These are phyloP conservation scores for Neonectria hederae DNA, from an alignment of 2,329 filamentous ascomycete genomes.

Conservation along the genomic window DNA sequence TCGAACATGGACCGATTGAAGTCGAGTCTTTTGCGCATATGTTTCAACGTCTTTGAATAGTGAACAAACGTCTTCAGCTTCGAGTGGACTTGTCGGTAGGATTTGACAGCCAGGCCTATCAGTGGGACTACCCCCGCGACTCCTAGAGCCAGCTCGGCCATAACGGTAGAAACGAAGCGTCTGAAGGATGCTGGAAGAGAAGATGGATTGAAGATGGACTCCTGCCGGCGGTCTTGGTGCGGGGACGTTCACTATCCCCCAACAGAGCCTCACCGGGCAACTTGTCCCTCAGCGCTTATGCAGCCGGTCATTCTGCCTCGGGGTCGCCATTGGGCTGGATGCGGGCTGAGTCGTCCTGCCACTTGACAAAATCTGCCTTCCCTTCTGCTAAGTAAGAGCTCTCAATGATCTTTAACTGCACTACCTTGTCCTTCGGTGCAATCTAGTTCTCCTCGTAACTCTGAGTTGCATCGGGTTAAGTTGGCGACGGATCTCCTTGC, in stretches of 20 bases:
- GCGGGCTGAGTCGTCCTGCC: neutral
- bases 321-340: neutral
- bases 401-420: no score
- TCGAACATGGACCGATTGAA: conserved; percentile 9
- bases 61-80: neutral
- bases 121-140: neutral
- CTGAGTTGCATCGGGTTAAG: no score
- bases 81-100: neutral
- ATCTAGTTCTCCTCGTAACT: no score
- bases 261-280: neutral
- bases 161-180: neutral
- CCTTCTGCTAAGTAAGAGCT: no score
- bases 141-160: neutral
- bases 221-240: neutral
- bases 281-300: neutral
- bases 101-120: neutral
- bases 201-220: neutral
- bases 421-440: no score
- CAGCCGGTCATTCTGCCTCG: neutral
- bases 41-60: neutral
- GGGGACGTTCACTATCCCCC: neutral
- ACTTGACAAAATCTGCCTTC: neutral
- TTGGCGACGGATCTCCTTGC: no score
- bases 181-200: neutral
- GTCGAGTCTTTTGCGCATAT: neutral